Evolutionary conservation across 2,329 filamentous ascomycete genomes (phyloP), one percentile per base, ranked within the genome.

Genomic region (Venturia oleaginea): DNA sequence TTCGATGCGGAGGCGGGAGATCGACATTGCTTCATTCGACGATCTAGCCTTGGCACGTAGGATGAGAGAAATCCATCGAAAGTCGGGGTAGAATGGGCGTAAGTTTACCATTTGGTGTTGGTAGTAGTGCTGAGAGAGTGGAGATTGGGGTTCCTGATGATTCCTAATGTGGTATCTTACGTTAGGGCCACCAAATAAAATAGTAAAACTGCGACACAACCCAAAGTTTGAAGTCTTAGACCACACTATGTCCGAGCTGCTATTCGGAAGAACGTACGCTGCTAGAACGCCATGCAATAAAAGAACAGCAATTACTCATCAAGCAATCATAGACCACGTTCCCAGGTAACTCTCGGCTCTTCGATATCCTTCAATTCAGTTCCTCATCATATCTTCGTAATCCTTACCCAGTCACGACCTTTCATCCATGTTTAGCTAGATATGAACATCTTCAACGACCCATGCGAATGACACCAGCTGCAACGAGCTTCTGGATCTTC

Each of bases 401-500:
- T 27, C 22, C 10, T 3, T 51, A 27, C 51, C 51, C 51, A 34
- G 24, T 57, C 19, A 15, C 51, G 15, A 19, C 30, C n/a, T 10
- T 10, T 57, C 24, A 7, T 34, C 24, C 51, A 34, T 57, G 30
- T 6, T 27, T 27, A 10, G 11, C 4, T 32, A 34, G 15, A 34
- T 8, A 54, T 19, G 51, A 17, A 15, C 51, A 32, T 17, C 15
- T 22, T 57, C 51, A 57, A 57, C 51, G 51, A 34, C 51, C 51
- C 27, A 34, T 19, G n/a, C 51, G 51, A n/a, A 64, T 64, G 22
- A 64, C 62, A 48, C 94, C 92, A 54, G 93, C 92, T 64, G 91
- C 91, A 69, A 96, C 88, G 71, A 97, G 80, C 80, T 97, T 97
- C 82, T 97, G 91, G 68, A 99, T 89, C 84, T 97, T 96, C 71